phyloP scores from a whole-genome alignment of 345 rosid species.

The Aquilaria yunnanensis region DNA sequence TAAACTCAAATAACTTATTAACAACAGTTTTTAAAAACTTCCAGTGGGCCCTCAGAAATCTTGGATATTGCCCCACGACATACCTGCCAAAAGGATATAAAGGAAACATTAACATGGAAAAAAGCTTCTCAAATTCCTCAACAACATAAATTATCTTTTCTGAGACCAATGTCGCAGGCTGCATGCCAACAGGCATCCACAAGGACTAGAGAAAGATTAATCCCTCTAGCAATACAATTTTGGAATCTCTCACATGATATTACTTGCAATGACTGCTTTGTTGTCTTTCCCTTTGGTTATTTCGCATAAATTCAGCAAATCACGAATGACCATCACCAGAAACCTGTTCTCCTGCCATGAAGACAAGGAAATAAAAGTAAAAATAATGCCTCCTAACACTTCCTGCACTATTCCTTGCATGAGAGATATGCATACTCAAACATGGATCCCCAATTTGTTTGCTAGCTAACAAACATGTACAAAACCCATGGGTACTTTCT shows the following conservation, averaged over 20 bases:
- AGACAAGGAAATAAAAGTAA: not conserved
- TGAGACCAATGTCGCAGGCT: constrained; percentile 1
- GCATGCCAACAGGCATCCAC: not conserved
- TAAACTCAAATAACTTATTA: constrained; percentile 95
- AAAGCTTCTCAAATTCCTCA: not conserved
- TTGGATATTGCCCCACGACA: constrained; percentile 99
- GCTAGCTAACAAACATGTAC: too few species aligned
- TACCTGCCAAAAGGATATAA: constrained; percentile 55
- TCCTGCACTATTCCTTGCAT: too few species aligned
- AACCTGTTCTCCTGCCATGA: constrained; percentile 90
- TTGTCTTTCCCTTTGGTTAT: constrained; percentile 97
- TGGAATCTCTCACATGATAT: constrained; percentile 75
- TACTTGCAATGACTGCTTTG: constrained; percentile 98
- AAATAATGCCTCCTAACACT: too few species aligned
- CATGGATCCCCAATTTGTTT: too few species aligned
- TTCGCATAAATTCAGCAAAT: constrained; percentile 92
- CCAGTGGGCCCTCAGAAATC: constrained; percentile 99
- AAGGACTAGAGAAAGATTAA: not conserved
- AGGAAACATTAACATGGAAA: constrained; percentile 6
- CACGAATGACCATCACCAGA: constrained; percentile 97
- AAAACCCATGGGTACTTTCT: too few species aligned
- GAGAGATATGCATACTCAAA: too few species aligned
- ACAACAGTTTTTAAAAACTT: constrained; percentile 98
- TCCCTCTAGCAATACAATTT: not conserved
- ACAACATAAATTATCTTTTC: not conserved